Conservation (phyloP, 23 red algal genomes). For the Rhodosorus marinus region DNA sequence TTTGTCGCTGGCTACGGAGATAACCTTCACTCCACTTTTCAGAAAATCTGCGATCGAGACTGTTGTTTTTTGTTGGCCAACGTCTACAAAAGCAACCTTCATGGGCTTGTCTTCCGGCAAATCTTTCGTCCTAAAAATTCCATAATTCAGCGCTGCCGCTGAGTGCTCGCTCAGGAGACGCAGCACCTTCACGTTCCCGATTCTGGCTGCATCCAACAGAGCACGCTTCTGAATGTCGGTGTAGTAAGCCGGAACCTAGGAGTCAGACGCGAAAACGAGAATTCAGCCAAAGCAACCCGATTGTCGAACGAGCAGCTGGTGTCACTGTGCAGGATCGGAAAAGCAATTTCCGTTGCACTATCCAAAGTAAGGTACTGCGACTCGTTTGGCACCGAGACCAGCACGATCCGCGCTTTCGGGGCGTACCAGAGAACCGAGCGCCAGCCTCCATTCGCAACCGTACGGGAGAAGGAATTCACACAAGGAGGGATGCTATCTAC, state of each 20-base stretch:
- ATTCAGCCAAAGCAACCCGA: no score
- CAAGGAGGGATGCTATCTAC: no score
- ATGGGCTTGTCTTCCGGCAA: slow-evolving; percentile 71
- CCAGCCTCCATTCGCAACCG: no score
- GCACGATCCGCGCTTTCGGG: no score
- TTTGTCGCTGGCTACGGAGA: slow-evolving; percentile 54
- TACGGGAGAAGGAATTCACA: no score
- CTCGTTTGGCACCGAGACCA: no score
- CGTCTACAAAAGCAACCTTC: slow-evolving; percentile 82
- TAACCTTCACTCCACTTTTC: slow-evolving; percentile 39
- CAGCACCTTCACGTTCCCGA: slow-evolving; percentile 49
- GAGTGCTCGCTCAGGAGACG: slow-evolving; percentile 88
- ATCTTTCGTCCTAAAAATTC: slow-evolving; percentile 73
- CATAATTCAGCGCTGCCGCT: slow-evolving; percentile 78
- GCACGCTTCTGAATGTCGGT: slow-evolving; percentile 75
- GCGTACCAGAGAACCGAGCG: no score
- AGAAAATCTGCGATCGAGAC: slow-evolving; percentile 55
- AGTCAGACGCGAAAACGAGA: no score
- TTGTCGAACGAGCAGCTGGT: no score
- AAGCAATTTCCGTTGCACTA: no score
- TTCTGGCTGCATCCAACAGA: slow-evolving; percentile 56
- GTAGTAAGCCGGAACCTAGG: slow-evolving; percentile 77
- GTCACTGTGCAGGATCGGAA: no score
- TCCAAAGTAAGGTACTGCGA: no score
- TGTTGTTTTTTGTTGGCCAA: slow-evolving; percentile 67